These are phyloP conservation scores for Pseudocercospora vitis DNA, from an alignment of 2,329 filamentous ascomycete genomes.

Conservation along the genomic window DNA sequence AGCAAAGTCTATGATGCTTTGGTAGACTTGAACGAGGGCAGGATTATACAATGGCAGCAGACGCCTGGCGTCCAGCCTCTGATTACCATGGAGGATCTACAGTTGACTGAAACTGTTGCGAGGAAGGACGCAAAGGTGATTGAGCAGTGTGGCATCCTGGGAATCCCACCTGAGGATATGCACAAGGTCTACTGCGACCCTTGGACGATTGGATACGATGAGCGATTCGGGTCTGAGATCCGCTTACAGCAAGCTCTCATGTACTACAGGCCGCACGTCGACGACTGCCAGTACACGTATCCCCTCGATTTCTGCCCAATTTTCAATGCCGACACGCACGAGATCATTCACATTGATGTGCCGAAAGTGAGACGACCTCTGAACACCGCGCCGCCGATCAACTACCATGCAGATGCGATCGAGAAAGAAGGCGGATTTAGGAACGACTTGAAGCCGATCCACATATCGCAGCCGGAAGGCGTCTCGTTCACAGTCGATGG, in stretches of 20 bases:
- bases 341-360: conserved; percentile 81
- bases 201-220: conserved; percentile 95
- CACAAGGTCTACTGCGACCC: conserved; percentile 93
- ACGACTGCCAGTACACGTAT: conserved; percentile 87
- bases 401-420: conserved; percentile 75
- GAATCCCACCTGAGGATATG: conserved; percentile 81
- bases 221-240: conserved; percentile 75
- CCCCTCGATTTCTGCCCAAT: conserved; percentile 94
- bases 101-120: conserved; percentile 72
- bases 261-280: conserved; percentile 85
- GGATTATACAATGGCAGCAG: conserved; percentile 71
- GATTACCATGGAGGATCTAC: conserved; percentile 88
- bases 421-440: conserved; percentile 74
- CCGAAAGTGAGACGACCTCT: conserved; percentile 74
- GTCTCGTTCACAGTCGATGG: conserved; percentile 81
- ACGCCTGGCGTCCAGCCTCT: conserved; percentile 78
- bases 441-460: conserved; percentile 77
- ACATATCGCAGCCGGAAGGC: conserved; percentile 84
- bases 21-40: conserved; percentile 67
- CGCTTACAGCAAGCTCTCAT: conserved; percentile 90
- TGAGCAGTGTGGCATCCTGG: conserved; percentile 81
- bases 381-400: conserved; percentile 69
- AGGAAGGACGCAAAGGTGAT: conserved; percentile 82
- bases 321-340: conserved; percentile 74
- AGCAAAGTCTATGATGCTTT: conserved; percentile 81